Evolutionary conservation across 2,329 filamentous ascomycete genomes (phyloP).

Genomic region (Saccharata proteae): DNA sequence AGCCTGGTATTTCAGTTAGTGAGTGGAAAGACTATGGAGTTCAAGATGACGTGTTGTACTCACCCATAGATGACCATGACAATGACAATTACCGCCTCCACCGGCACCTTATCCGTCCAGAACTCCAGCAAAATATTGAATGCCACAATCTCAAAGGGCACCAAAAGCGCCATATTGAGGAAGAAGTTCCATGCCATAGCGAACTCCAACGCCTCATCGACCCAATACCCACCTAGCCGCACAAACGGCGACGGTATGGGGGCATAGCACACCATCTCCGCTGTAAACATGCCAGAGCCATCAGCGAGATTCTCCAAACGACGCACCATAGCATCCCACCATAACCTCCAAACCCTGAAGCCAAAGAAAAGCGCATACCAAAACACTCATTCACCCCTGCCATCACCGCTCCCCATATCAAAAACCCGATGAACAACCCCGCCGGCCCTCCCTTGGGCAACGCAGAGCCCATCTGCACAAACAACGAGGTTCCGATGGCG

Average conservation of each 20-base stretch:
- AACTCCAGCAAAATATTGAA: constrained; percentile 25
- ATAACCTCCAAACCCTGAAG: background rate
- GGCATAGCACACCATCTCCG: constrained; percentile 5
- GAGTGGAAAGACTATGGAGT: too few relatives aligned
- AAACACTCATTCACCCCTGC: constrained; percentile 6
- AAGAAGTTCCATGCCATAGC: constrained; percentile 15
- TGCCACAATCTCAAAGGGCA: constrained; percentile 34
- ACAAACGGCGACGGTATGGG: constrained; percentile 5
- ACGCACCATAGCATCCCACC: too few relatives aligned
- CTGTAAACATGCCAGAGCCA: background rate
- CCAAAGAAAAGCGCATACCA: background rate
- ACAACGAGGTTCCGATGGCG: constrained; percentile 4
- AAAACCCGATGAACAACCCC: constrained; percentile 2
- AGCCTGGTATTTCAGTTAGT: constrained; percentile 20
- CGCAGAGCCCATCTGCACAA: constrained; percentile 6
- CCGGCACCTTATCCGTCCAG: constrained; percentile 24
- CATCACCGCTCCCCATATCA: constrained; percentile 5
- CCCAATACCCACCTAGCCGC: constrained; percentile 5
- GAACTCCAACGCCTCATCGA: constrained; percentile 11
- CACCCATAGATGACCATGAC: constrained; percentile 4
- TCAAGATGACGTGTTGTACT: too few relatives aligned
- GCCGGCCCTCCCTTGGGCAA: constrained; percentile 5
- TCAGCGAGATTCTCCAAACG: background rate
- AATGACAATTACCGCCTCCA: constrained; percentile 4
- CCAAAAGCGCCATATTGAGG: constrained; percentile 20